These are phyloP conservation scores for Apiosordaria backusii DNA, from an alignment of 495 filamentous ascomycete species.

Conservation along the genomic window DNA sequence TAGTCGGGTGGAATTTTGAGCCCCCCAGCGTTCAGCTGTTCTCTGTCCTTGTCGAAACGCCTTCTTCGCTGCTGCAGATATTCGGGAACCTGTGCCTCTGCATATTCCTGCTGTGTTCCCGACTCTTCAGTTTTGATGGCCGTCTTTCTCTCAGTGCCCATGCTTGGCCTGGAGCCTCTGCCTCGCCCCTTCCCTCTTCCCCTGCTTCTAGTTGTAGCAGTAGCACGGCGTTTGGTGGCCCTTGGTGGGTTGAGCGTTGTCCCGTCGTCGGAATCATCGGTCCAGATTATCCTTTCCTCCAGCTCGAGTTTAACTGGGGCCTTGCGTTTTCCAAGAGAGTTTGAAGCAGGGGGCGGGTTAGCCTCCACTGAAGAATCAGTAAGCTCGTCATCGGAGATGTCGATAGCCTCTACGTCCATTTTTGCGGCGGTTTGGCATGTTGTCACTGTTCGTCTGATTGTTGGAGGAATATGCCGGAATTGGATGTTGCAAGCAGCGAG, in stretches of 20 bases:
- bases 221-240: constrained; percentile 19
- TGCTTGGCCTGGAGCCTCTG: constrained; percentile 3
- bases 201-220: constrained; percentile 10
- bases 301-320: constrained; percentile 20
- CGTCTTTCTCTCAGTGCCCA: constrained; percentile 12
- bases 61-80: constrained; percentile 52
- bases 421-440: background rate
- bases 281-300: constrained; percentile 40
- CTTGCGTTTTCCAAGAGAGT: constrained; percentile 27
- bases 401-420: constrained; percentile 21
- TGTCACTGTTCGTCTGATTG: background rate
- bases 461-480: background rate
- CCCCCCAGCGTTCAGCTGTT: constrained; percentile 61
- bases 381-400: constrained; percentile 25
- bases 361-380: constrained; percentile 17
- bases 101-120: constrained; percentile 27
- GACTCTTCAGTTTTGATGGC: constrained; percentile 13
- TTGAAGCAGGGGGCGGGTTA: background rate
- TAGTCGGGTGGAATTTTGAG: constrained; percentile 77
- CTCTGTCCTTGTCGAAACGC: constrained; percentile 54
- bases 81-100: constrained; percentile 39
- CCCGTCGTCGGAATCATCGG: constrained; percentile 35
- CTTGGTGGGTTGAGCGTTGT: constrained; percentile 31
- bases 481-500: background rate
- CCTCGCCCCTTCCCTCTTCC: constrained; percentile 24